phyloP scores from a whole-genome alignment of 2,329 filamentous ascomycete genomes.

The Cytospora mali region DNA sequence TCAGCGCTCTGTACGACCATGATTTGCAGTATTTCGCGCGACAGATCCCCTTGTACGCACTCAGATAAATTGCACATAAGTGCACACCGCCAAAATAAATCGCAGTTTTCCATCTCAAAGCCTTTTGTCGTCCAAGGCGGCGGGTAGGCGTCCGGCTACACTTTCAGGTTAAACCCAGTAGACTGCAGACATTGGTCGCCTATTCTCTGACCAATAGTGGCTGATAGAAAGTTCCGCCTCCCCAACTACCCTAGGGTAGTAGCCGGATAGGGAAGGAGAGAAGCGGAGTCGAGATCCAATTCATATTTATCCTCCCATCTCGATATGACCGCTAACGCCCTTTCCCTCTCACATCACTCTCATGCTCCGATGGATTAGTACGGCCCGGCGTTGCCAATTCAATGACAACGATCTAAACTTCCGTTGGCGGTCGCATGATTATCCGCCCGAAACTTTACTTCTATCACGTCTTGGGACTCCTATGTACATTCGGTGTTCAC shows the following conservation, averaged over 20 bases:
- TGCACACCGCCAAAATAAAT: background rate
- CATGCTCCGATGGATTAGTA: conserved; percentile 6
- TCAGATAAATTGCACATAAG: background rate
- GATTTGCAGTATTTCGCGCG: background rate
- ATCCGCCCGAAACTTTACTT: too few relatives aligned
- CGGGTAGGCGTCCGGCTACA: background rate
- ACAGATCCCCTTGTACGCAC: background rate
- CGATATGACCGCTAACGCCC: conserved; percentile 1
- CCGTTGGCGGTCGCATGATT: too few relatives aligned
- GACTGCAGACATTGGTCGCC: background rate
- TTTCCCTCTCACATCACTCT: background rate
- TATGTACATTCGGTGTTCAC: too few relatives aligned
- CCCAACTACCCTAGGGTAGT: too few relatives aligned
- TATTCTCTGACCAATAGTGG: background rate
- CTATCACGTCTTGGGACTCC: too few relatives aligned
- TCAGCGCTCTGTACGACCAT: conserved; percentile 7
- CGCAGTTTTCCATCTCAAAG: background rate
- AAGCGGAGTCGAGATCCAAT: background rate
- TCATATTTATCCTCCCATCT: background rate
- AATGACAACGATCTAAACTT: background rate
- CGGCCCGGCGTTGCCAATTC: background rate
- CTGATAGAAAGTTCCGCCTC: background rate
- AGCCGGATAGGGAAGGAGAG: conserved; percentile 22
- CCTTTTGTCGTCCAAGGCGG: background rate
- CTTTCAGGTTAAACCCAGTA: background rate